phyloP scores from a whole-genome alignment of 73 alveolate species.

The Uronychia setigera region DNA sequence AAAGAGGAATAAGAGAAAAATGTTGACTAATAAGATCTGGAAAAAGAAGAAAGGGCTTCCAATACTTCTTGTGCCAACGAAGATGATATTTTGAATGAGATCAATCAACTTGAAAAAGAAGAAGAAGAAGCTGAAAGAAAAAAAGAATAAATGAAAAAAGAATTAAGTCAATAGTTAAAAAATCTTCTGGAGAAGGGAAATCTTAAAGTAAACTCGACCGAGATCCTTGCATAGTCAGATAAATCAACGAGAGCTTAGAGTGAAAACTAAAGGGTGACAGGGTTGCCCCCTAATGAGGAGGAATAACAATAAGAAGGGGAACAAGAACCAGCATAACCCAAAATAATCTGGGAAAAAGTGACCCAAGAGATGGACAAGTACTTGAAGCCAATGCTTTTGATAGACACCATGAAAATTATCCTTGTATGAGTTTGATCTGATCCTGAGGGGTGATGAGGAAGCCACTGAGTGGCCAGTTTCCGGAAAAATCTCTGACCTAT shows the following conservation, averaged over 20 bases:
- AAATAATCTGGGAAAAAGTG: not conserved
- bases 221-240: too few relatives aligned
- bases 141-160: too few relatives aligned
- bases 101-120: too few relatives aligned
- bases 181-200: too few relatives aligned
- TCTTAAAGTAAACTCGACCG: too few relatives aligned
- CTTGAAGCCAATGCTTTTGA: not conserved
- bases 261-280: too few relatives aligned
- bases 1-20: not conserved
- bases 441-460: constrained; percentile 1
- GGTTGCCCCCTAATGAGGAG: too few relatives aligned
- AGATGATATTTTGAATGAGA: too few relatives aligned
- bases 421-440: not conserved
- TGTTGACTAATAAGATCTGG: not conserved
- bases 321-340: not conserved
- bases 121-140: too few relatives aligned
- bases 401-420: not conserved
- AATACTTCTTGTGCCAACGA: too few relatives aligned
- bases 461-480: not conserved
- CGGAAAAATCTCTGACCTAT: not conserved
- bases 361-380: not conserved
- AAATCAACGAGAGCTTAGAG: too few relatives aligned
- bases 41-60: not conserved
- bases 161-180: too few relatives aligned
- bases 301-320: not conserved